A percentile compares a stretch with the other conserved stretches of the same genome.
These are phyloP conservation scores for Aspergillus latus DNA, from an alignment of 2,329 filamentous ascomycete genomes.

Conservation along the genomic window DNA sequence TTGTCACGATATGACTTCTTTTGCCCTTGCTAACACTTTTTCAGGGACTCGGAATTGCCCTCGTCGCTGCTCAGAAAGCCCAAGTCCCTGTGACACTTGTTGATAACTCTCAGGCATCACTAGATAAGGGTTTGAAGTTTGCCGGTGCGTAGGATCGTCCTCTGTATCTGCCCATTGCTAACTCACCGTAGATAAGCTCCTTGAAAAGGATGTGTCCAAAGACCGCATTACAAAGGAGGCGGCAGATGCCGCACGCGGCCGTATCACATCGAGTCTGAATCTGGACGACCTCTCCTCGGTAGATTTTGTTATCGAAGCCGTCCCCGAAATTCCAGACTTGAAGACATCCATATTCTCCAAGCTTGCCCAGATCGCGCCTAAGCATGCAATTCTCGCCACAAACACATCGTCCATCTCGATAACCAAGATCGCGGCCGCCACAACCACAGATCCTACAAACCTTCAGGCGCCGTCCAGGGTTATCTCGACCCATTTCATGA, in stretches of 20 bases:
- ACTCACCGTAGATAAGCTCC: slow-evolving; percentile 69
- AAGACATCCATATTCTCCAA: slow-evolving; percentile 85
- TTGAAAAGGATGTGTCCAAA: slow-evolving; percentile 90
- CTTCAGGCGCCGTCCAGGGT: slow-evolving; percentile 81
- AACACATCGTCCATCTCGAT: slow-evolving; percentile 99
- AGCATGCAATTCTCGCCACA: slow-evolving; percentile 87
- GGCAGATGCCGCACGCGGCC: slow-evolving; percentile 69
- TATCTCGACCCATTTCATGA: slow-evolving; percentile 98
- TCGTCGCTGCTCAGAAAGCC: slow-evolving; percentile 85
- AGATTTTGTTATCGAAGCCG: slow-evolving; percentile 97
- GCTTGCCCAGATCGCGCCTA: slow-evolving; percentile 76
- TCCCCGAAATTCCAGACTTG: slow-evolving; percentile 84
- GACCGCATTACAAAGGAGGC: slow-evolving; percentile 78
- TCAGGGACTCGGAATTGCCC: slow-evolving; percentile 90
- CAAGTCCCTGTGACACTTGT: slow-evolving; percentile 81
- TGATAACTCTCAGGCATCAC: slow-evolving; percentile 77
- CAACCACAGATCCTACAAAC: slow-evolving; percentile 75
- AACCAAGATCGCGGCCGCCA: slow-evolving; percentile 88
- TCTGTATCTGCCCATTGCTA: not conserved
- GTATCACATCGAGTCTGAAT: slow-evolving; percentile 68
- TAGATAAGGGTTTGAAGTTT: slow-evolving; percentile 88
- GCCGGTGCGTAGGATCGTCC: slow-evolving; percentile 62
- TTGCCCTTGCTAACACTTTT: not conserved
- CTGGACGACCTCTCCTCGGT: slow-evolving; percentile 77
- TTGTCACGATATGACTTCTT: slow-evolving; percentile 2